Evolutionary conservation across 2,329 filamentous ascomycete species (phyloP), one percentile per base, ranked within the genome.

Genomic region (Madurella mycetomatis): DNA sequence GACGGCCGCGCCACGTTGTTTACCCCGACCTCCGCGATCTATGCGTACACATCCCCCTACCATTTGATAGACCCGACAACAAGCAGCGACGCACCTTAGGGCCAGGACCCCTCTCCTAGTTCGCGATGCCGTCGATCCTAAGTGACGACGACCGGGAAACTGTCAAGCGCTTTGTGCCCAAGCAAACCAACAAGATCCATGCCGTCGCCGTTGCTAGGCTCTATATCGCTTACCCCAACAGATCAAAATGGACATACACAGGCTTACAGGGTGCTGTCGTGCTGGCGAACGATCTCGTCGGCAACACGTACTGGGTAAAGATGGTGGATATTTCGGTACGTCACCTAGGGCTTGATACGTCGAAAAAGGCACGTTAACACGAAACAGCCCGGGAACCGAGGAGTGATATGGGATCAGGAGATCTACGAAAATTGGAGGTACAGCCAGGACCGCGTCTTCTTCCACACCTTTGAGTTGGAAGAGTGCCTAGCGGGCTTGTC

Each of bases 271-370:
- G 94, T 50, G 94, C 94, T 48, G 83, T 86, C 37, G 92, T 96
- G 50, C 83, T 99, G 60, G 88, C 90, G 62, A 95, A 97, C 70
- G 94, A 99, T 69, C 75, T 95, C 40, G 91, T 97, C 30, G 94
- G 94, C 61, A 87, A 96, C 71, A 96, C 94, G 1, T 95, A 92
- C 73, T 99, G 92, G 90, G 77, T 99, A 63, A 99, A 99, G 77
- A 78, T 99, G 74, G 94, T 99, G 49, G 94, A 99, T 70, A 85
- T 99, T 53, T 96, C 91, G 69, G 91, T 95, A 79, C 67, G 86
- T 78, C 30, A 43, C 53, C 41, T 44, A 44, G 49, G 41, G 41
- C 32, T 30, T 47, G 34, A 45, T 39, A 59, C 48, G 43, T 51
- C 39, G 44, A 34, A 34, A 12, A 16, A 2, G 19, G 19, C 18